Percentiles rank a stretch among this genome's conserved stretches.
Conservation (phyloP, 169 alveolate species). For the Plasmodium adleri region DNA sequence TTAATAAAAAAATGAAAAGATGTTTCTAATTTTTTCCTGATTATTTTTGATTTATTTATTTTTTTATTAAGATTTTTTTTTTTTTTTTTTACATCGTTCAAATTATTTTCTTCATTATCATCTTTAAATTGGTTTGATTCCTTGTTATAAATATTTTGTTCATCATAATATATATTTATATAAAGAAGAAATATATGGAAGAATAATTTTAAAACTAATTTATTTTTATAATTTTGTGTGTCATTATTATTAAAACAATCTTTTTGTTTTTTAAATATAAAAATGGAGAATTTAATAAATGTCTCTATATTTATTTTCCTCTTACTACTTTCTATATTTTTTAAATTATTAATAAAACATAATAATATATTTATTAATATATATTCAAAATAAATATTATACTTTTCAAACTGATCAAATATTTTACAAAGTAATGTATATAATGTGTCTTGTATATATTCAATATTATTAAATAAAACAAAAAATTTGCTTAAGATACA, state of each 20-base stretch:
- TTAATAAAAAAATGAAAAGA: conserved; percentile 53
- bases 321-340: neutral
- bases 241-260: neutral
- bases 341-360: conserved; percentile 35
- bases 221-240: neutral
- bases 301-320: neutral
- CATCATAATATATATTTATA: conserved; percentile 2
- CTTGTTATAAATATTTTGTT: neutral
- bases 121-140: neutral
- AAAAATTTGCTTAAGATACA: conserved; percentile 28
- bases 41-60: neutral
- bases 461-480: conserved; percentile 7
- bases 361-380: conserved; percentile 27
- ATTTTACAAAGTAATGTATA: conserved; percentile 35
- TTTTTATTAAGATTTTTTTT: neutral
- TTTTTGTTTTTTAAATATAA: conserved; percentile 21
- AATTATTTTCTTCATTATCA: neutral
- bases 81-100: neutral
- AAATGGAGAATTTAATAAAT: conserved; percentile 54
- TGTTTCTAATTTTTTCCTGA: conserved; percentile 1
- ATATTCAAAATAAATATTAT: conserved; percentile 31
- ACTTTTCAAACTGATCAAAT: conserved; percentile 9
- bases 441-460: conserved; percentile 28
- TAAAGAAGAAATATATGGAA: conserved; percentile 40
- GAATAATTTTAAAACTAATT: conserved; percentile 11